Base-by-base conservation (phyloP, 805 yeast species). In the Myxozyma lipomycoides region DNA sequence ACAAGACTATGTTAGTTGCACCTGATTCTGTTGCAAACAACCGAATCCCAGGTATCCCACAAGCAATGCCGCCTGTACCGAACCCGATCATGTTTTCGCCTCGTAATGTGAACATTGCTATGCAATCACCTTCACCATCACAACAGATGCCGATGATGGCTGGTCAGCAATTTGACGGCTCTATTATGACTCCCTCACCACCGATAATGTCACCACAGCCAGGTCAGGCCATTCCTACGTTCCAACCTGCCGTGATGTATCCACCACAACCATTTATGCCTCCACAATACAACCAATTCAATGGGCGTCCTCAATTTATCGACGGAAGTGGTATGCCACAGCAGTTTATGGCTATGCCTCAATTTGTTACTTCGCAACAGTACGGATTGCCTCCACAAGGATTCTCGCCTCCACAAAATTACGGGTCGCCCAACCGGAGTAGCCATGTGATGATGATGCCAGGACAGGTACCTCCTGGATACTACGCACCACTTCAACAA, bases 341-440 rank as follows among this genome's bases (percentile, higher is more conserved):
- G 40, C 49, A 43, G 36, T 51, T 51, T 23, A 51, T 51, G 40
- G 44, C 43, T 12, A 30, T 38, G 7, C 44, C 40, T 22, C 43
- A 45, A 12, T 46, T 46, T 43, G 36, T 22, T 6, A 28, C 19
- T 9, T 7, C 32, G 32, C 32, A 28, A 12, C 49, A 24, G 19
- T 54, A 52, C 37, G 30, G 38, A 6, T n/a, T 54, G 28, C 52
- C 57, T 5, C 45, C 40, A 10, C 52, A 40, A 24, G 49, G 45
- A 26, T 39, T 49, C 17, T 21, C 51, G n/a, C 49, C 58, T 3
- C 39, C 36, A 12, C 49, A 53, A 30, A 57, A 52, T 7, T 54
- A 46, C 36, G 49, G 48, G 10, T 54, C 58, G 34, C 58, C 58
- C 17, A 57, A 57, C 17, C 43, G 58, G 22, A 44, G 41, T 26